Evolutionary conservation across 2,329 filamentous ascomycete genomes (phyloP).

Genomic region (Endoconidiophora laricicola): DNA sequence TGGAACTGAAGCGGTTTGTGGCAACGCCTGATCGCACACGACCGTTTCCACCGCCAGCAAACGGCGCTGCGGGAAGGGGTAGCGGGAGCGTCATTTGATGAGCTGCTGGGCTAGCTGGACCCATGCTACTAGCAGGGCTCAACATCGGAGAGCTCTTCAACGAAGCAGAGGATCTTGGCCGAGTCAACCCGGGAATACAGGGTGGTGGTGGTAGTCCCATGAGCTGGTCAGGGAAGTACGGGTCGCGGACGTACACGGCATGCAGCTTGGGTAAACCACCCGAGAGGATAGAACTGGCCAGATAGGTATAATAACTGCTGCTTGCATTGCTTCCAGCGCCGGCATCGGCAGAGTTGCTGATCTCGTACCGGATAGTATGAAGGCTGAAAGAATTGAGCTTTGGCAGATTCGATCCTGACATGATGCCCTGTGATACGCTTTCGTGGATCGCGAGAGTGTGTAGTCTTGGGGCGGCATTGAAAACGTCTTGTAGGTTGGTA

Average conservation of each 20-base stretch:
- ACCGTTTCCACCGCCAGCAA: constrained; percentile 14
- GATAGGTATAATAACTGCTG: constrained; percentile 63
- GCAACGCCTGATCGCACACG: constrained; percentile 13
- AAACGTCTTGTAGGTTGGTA: constrained; percentile 40
- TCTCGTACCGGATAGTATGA: constrained; percentile 63
- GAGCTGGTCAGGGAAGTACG: constrained; percentile 65
- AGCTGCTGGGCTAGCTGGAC: constrained; percentile 18
- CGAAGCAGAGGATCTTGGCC: constrained; percentile 21
- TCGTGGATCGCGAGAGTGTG: constrained; percentile 38
- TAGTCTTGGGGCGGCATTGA: constrained; percentile 40
- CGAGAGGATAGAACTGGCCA: constrained; percentile 65
- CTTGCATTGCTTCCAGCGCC: constrained; percentile 41
- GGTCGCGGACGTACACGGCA: constrained; percentile 72
- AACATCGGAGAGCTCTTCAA: constrained; percentile 14
- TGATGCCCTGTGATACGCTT: constrained; percentile 33
- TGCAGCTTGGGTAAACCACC: constrained; percentile 57
- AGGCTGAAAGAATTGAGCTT: constrained; percentile 54
- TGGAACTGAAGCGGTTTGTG: constrained; percentile 36
- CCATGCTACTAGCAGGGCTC: constrained; percentile 11
- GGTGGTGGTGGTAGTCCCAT: constrained; percentile 54
- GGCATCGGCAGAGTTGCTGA: constrained; percentile 42
- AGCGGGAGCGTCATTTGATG: constrained; percentile 1
- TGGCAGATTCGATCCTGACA: constrained; percentile 31
- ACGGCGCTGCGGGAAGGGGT: constrained; percentile 15
- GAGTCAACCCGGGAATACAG: constrained; percentile 29